A percentile compares a stretch with the other conserved stretches of the same genome.
phyloP scores from a whole-genome alignment of 306 rosid species.

The Sicyos edulis region DNA sequence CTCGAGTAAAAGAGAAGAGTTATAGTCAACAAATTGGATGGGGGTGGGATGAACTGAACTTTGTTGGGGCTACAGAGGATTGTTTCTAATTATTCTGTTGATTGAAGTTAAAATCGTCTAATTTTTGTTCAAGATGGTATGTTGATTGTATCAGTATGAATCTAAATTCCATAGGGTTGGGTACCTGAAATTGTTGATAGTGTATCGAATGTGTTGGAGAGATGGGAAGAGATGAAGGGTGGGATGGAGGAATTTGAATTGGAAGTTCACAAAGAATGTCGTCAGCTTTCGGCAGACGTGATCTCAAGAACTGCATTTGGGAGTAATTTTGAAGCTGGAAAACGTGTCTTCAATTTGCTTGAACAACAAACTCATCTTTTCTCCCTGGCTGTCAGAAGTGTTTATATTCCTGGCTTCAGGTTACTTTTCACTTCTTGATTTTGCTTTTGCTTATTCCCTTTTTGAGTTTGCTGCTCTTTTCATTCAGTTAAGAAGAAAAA shows the following conservation, averaged over 20 bases:
- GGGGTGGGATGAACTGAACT: too few relatives aligned
- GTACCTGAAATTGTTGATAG: conserved; percentile 64
- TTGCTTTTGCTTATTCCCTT: neutral
- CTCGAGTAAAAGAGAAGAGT: too few relatives aligned
- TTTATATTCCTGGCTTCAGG: conserved; percentile 83
- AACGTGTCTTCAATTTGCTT: conserved; percentile 54
- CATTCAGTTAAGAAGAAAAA: neutral
- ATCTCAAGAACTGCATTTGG: conserved; percentile 77
- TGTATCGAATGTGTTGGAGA: conserved; percentile 39
- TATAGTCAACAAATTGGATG: too few relatives aligned
- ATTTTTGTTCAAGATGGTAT: too few relatives aligned
- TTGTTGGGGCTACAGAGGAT: too few relatives aligned
- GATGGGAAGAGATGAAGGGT: conserved; percentile 51
- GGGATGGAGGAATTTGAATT: conserved; percentile 50
- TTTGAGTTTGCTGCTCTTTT: neutral
- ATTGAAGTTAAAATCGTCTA: too few relatives aligned
- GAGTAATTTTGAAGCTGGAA: conserved; percentile 66
- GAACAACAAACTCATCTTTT: conserved; percentile 56
- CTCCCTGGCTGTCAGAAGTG: conserved; percentile 36
- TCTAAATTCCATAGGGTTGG: too few relatives aligned
- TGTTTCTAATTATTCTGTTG: too few relatives aligned
- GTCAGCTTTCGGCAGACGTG: conserved; percentile 49
- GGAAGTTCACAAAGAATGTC: conserved; percentile 51
- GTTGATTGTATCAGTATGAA: too few relatives aligned
- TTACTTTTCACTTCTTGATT: conserved; percentile 7